Percentiles rank a stretch among this genome's conserved stretches.
phyloP scores from a whole-genome alignment of 306 rosid genomes.

The Trifolium repens region DNA sequence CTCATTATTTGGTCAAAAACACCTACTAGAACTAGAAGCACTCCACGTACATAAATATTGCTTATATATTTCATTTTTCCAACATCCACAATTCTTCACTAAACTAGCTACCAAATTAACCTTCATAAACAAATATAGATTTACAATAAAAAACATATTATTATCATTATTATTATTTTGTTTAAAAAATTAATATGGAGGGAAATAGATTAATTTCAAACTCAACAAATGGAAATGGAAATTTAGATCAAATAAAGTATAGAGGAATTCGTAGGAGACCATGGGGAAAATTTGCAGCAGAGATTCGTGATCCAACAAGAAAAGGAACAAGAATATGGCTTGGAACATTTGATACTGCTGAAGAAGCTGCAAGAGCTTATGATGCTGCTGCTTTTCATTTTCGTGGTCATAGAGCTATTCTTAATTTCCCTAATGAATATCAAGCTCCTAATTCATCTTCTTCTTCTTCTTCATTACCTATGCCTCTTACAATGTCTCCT shows the following conservation, averaged over 20 bases:
- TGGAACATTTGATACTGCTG: conserved; percentile 85
- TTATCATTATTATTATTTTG: background rate
- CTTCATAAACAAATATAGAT: conserved; percentile 15
- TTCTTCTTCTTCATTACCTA: conserved; percentile 30
- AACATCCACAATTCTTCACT: background rate
- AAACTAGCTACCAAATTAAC: background rate
- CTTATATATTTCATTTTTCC: background rate
- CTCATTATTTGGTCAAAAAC: conserved; percentile 43
- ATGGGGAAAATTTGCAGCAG: conserved; percentile 95
- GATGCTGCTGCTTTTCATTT: conserved; percentile 85
- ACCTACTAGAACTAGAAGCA: background rate
- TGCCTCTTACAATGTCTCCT: conserved; percentile 24
- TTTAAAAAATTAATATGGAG: conserved; percentile 48
- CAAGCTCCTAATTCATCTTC: conserved; percentile 44
- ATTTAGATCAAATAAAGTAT: conserved; percentile 48
- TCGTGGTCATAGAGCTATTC: conserved; percentile 83
- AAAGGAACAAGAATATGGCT: conserved; percentile 88
- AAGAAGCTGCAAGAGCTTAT: conserved; percentile 88
- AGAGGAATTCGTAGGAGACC: conserved; percentile 87
- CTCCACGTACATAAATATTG: background rate
- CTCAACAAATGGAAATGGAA: conserved; percentile 7
- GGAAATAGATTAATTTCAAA: conserved; percentile 34
- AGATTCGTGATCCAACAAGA: conserved; percentile 88
- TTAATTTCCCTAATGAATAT: conserved; percentile 82
- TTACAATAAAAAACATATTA: no score